phyloP scores from a whole-genome alignment of 495 filamentous ascomycete species.

The Talaromyces ruber region DNA sequence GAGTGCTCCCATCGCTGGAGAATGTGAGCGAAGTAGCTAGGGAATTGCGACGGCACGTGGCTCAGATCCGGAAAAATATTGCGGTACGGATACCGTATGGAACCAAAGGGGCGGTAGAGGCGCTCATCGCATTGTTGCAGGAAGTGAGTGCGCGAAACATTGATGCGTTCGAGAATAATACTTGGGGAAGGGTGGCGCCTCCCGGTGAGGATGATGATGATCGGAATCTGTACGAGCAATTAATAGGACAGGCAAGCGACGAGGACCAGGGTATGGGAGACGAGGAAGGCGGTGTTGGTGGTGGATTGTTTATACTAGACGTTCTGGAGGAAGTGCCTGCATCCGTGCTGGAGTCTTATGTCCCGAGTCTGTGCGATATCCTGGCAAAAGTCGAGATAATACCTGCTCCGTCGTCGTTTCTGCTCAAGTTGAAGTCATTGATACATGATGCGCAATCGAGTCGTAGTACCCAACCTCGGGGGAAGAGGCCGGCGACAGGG shows the following conservation, averaged over 20 bases:
- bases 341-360: slow-evolving; percentile 23
- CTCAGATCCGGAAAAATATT: slow-evolving; percentile 29
- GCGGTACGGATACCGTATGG: slow-evolving; percentile 26
- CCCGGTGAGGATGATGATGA: slow-evolving; percentile 37
- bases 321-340: slow-evolving; percentile 27
- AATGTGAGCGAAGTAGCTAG: slow-evolving; percentile 25
- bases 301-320: slow-evolving; percentile 34
- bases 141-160: slow-evolving; percentile 35
- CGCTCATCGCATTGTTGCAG: slow-evolving; percentile 34
- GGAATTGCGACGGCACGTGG: slow-evolving; percentile 24
- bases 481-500: slow-evolving; percentile 28
- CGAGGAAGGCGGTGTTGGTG: slow-evolving; percentile 21
- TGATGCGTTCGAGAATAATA: slow-evolving; percentile 32
- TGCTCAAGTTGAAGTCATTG: slow-evolving; percentile 22
- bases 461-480: slow-evolving; percentile 14
- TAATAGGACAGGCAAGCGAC: slow-evolving; percentile 28
- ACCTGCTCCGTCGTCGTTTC: slow-evolving; percentile 27
- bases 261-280: slow-evolving; percentile 5
- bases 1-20: slow-evolving; percentile 5
- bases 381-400: slow-evolving; percentile 32
- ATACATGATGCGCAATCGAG: slow-evolving; percentile 23
- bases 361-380: slow-evolving; percentile 21
- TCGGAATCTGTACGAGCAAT: slow-evolving; percentile 40
- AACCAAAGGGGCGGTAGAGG: slow-evolving; percentile 28
- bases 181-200: slow-evolving; percentile 28